A percentile compares a stretch with the other conserved stretches of the same genome.
phyloP scores from a whole-genome alignment of 23 red algal genomes.

The Rhodosorus marinus region DNA sequence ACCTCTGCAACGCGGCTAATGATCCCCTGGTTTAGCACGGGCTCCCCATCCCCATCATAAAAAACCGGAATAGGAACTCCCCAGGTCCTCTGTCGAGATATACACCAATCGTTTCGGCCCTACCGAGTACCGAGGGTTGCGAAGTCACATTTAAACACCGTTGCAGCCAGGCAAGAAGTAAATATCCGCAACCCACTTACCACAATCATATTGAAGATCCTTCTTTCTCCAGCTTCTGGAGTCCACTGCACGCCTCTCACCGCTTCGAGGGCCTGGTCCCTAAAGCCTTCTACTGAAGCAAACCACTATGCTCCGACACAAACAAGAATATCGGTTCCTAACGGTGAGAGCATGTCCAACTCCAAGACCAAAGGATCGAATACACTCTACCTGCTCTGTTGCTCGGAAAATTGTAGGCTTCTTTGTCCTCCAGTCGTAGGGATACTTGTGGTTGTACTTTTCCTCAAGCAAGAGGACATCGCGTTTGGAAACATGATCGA shows the following conservation, averaged over 20 bases:
- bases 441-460: constrained; percentile 90
- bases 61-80: constrained; percentile 97
- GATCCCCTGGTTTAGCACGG: constrained; percentile 47
- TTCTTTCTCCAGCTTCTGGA: constrained; percentile 39
- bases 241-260: constrained; percentile 54
- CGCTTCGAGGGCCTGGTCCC: constrained; percentile 42
- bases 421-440: constrained; percentile 96
- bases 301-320: too few species aligned
- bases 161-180: too few species aligned
- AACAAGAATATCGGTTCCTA: too few species aligned
- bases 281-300: constrained; percentile 62
- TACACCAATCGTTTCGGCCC: constrained; percentile 82
- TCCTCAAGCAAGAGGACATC: constrained; percentile 60
- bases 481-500: constrained; percentile 16
- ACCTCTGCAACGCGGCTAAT: constrained; percentile 40
- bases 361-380: too few species aligned
- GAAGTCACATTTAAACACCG: too few species aligned
- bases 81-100: constrained; percentile 93
- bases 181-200: too few species aligned
- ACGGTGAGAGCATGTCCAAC: too few species aligned
- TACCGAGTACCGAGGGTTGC: too few species aligned
- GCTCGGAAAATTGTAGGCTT: constrained; percentile 92
- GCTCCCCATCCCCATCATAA: constrained; percentile 46
- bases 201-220: constrained; percentile 79
- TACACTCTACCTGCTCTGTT: too few species aligned